Evolutionary conservation across 176 grass and related monocot genomes (phyloP).

Genomic region (Eleusine indica): DNA sequence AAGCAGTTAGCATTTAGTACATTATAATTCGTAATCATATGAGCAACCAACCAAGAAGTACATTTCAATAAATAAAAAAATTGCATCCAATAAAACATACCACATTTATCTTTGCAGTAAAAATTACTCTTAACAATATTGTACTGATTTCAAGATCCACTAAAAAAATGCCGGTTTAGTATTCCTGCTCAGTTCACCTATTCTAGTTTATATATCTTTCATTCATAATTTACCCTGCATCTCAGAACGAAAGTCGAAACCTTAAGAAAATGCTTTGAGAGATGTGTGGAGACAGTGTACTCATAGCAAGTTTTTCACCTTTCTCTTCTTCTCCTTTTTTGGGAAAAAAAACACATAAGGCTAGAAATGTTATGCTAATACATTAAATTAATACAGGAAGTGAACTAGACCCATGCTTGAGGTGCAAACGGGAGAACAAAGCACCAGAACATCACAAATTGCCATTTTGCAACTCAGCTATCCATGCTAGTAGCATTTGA

Average conservation of each 20-base stretch:
- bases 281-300: background rate
- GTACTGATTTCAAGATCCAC: background rate
- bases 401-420: background rate
- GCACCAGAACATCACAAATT: background rate
- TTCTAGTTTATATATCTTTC: background rate
- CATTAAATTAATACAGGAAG: background rate
- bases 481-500: constrained; percentile 1
- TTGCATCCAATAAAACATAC: constrained; percentile 7
- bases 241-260: background rate
- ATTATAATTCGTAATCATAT: background rate
- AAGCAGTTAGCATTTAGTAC: constrained; percentile 7
- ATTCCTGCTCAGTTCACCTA: background rate
- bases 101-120: background rate
- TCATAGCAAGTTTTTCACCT: background rate
- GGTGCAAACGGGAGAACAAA: background rate
- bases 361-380: background rate
- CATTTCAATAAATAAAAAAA: background rate
- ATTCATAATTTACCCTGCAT: background rate
- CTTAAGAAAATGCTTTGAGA: background rate
- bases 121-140: background rate
- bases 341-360: background rate
- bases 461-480: constrained; percentile 14
- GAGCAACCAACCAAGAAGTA: constrained; percentile 19
- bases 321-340: background rate
- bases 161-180: background rate